Evolutionary conservation across 306 rosid species (phyloP), one percentile per base, ranked within the genome.

Genomic region (Betula pendula): DNA sequence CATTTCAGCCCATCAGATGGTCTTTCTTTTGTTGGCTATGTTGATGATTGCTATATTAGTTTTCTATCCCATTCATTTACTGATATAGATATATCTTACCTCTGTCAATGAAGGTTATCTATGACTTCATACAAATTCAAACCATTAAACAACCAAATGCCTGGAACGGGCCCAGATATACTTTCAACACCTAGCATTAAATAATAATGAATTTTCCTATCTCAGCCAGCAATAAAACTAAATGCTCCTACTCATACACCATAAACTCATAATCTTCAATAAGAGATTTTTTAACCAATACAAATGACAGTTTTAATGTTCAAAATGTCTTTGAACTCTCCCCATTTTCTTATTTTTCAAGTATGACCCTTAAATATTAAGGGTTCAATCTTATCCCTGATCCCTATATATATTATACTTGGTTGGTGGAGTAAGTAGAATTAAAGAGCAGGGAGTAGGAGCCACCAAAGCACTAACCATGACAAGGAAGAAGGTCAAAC

Each of bases 401-500:
- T 40, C 70, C 48, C 70, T 65, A 19, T 65, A 65, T 65, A 65
- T 35, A 65, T 15, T 2, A 12, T n/a, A 10, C 42, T 62, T 16
- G 42, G 24, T 65, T 65, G 25, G 29, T 65, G 6, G 70, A 65
- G 70, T 38, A 24, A 56, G 58, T 51, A 19, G 3, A 51, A 25
- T 56, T 16, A 27, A 35, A 1, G 27, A 17, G 48, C 27, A 65
- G 33, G 6, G 3, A 50, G 40, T 65, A 10, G 35, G 8, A 19
- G 48, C 8, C 70, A 8, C 13, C 70, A 65, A 65, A 65, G 48
- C 48, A 65, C 16, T 35, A 38, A 38, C 48, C 25, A 84, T 82
- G 89, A 76, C 81, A 15, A 74, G 82, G 55, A 78, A 70, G 65
- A 82, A 56, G 24, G 81, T 85, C 13, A 80, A 80, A 24, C 81